A percentile compares a stretch with the other conserved stretches of the same genome.
Conservation (phyloP, 2,329 filamentous ascomycete species). For the Ophiostoma sp. region DNA sequence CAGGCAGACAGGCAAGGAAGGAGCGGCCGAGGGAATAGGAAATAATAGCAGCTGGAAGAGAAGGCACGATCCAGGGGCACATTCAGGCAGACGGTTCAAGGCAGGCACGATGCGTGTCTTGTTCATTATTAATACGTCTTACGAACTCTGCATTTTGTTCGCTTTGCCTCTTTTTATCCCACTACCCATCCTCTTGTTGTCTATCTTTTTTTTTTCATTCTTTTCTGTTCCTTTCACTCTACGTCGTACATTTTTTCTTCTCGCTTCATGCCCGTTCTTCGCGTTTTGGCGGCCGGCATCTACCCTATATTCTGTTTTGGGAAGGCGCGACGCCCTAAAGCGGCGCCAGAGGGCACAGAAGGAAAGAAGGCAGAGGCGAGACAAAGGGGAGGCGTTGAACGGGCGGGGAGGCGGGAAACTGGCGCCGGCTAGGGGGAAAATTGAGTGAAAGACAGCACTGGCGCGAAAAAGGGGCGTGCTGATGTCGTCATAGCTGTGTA, state of each 20-base stretch:
- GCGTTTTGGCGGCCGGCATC: not conserved
- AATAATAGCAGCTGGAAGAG: not conserved
- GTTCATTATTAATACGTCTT: not conserved
- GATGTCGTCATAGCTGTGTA: conserved; percentile 22
- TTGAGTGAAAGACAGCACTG: not conserved
- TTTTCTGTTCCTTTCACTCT: not conserved
- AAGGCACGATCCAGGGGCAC: conserved; percentile 10
- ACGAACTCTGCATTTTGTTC: not conserved
- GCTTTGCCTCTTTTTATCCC: not conserved
- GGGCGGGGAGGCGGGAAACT: conserved; percentile 21
- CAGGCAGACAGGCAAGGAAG: not conserved
- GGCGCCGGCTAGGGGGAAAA: conserved; percentile 15
- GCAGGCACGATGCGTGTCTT: conserved; percentile 5
- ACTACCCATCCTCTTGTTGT: not conserved
- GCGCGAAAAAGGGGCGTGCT: conserved; percentile 9
- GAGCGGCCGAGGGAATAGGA: not conserved
- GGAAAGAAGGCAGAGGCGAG: not conserved
- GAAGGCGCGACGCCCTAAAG: conserved; percentile 6
- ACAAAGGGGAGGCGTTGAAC: conserved; percentile 1
- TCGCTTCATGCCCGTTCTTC: not conserved
- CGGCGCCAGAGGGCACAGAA: conserved; percentile 13
- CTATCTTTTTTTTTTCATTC: not conserved
- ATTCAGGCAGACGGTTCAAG: not conserved
- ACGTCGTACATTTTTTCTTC: not conserved
- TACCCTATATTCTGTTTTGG: conserved; percentile 15